phyloP scores from a whole-genome alignment of 2,329 filamentous ascomycete species.

The Incumbomyces lentus region DNA sequence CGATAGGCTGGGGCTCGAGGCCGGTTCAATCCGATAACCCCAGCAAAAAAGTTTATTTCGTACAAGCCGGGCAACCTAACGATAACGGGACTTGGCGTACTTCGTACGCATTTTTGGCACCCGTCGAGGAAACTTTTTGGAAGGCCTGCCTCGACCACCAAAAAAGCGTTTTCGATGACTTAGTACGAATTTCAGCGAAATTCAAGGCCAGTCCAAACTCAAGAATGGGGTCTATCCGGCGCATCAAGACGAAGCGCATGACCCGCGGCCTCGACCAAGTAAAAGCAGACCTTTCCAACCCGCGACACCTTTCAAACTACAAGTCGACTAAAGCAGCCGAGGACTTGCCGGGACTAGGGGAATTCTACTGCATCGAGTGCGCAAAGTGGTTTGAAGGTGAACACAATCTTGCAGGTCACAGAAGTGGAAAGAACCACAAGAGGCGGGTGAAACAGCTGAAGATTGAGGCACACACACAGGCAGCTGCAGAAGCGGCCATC shows the following conservation, averaged over 20 bases:
- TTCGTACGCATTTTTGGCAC: too few species aligned
- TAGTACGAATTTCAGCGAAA: too few species aligned
- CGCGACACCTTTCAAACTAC: constrained; percentile 70
- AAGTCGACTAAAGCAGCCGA: constrained; percentile 69
- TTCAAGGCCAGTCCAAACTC: neutral
- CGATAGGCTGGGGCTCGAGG: too few species aligned
- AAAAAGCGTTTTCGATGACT: too few species aligned
- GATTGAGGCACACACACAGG: constrained; percentile 77
- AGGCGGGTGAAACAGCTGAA: constrained; percentile 72
- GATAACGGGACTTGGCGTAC: too few species aligned
- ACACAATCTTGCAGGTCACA: constrained; percentile 62
- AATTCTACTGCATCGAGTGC: constrained; percentile 83
- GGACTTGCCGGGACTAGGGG: constrained; percentile 77
- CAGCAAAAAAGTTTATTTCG: too few species aligned
- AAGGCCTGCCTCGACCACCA: neutral
- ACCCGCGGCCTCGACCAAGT: constrained; percentile 78
- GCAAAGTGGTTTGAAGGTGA: constrained; percentile 94
- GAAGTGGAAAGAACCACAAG: constrained; percentile 86
- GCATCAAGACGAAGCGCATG: constrained; percentile 4
- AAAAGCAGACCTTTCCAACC: constrained; percentile 65
- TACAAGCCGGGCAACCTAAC: too few species aligned
- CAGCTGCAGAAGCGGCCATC: constrained; percentile 70
- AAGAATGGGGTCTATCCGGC: constrained; percentile 4
- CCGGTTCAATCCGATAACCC: too few species aligned
- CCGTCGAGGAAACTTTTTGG: too few species aligned